Evolutionary conservation across 768 basidiomycete species (phyloP).

Genomic region (Hygrophorus pudorinus): DNA sequence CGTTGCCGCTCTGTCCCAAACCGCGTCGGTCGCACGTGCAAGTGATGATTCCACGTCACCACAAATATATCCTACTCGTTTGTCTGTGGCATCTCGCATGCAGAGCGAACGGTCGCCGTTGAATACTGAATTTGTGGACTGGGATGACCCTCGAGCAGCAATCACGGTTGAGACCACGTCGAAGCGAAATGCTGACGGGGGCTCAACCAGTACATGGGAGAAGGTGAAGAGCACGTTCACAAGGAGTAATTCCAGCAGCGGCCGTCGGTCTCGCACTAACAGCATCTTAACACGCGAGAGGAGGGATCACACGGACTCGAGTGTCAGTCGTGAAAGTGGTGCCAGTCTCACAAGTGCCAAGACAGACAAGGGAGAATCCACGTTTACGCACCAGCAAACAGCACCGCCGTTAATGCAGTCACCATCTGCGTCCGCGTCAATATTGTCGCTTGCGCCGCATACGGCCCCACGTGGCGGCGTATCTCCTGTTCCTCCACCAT

Average conservation of each 20-base stretch:
- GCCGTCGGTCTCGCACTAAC: constrained; percentile 72
- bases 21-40: constrained; percentile 26
- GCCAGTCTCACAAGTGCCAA: constrained; percentile 57
- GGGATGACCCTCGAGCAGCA: constrained; percentile 33
- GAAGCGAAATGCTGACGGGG: constrained; percentile 48
- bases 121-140: constrained; percentile 37
- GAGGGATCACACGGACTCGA: constrained; percentile 63
- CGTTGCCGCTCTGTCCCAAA: constrained; percentile 32
- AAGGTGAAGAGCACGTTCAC: constrained; percentile 61
- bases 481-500: constrained; percentile 73
- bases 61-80: constrained; percentile 46
- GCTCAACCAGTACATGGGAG: constrained; percentile 56
- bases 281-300: constrained; percentile 60
- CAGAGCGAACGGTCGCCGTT: constrained; percentile 53
- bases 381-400: constrained; percentile 27
- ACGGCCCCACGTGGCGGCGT: constrained; percentile 45
- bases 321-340: constrained; percentile 67
- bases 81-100: constrained; percentile 53
- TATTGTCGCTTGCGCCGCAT: constrained; percentile 50
- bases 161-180: constrained; percentile 30
- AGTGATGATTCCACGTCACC: constrained; percentile 44
- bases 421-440: constrained; percentile 63
- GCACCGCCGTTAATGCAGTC: constrained; percentile 40
- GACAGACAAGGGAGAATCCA: constrained; percentile 39
- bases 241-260: constrained; percentile 53